Evolutionary conservation across 2,329 filamentous ascomycete species (phyloP).

Genomic region (Coleophoma eucalyptorum): DNA sequence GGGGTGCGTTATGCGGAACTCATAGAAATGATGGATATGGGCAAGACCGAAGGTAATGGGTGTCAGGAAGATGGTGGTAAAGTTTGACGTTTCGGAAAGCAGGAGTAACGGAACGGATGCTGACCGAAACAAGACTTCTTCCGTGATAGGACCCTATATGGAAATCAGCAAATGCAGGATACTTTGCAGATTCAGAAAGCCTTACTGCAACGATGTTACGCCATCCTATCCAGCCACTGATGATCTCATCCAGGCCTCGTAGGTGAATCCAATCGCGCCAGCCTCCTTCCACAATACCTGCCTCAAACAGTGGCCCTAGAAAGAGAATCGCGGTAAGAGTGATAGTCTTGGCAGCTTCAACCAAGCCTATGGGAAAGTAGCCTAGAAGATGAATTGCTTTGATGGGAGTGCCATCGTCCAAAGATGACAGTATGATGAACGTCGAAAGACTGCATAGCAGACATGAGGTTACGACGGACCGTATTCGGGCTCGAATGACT

Average conservation of each 20-base stretch:
- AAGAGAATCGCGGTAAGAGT: conserved; percentile 76
- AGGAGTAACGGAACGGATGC: conserved; percentile 81
- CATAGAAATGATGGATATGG: conserved; percentile 94
- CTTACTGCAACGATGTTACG: conserved; percentile 82
- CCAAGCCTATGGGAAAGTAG: conserved; percentile 70
- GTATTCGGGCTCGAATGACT: conserved; percentile 82
- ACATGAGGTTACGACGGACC: conserved; percentile 75
- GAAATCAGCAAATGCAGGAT: background rate
- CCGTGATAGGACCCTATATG: conserved; percentile 71
- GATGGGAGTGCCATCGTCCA: conserved; percentile 43
- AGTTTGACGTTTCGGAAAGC: conserved; percentile 49
- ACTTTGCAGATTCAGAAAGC: conserved; percentile 12
- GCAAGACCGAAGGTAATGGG: conserved; percentile 91
- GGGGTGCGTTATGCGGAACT: conserved; percentile 81
- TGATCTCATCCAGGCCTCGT: conserved; percentile 51
- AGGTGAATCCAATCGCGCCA: conserved; percentile 64
- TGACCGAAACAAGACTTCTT: conserved; percentile 91
- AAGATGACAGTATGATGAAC: conserved; percentile 57
- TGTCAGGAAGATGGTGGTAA: conserved; percentile 70
- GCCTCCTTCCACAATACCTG: conserved; percentile 65
- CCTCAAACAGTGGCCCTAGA: conserved; percentile 78
- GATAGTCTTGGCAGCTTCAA: conserved; percentile 62
- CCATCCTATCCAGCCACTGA: conserved; percentile 76
- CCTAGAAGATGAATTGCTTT: conserved; percentile 69
- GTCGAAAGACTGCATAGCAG: conserved; percentile 63